phyloP scores from a whole-genome alignment of 257 asterid species.

The Jasminum sambac region DNA sequence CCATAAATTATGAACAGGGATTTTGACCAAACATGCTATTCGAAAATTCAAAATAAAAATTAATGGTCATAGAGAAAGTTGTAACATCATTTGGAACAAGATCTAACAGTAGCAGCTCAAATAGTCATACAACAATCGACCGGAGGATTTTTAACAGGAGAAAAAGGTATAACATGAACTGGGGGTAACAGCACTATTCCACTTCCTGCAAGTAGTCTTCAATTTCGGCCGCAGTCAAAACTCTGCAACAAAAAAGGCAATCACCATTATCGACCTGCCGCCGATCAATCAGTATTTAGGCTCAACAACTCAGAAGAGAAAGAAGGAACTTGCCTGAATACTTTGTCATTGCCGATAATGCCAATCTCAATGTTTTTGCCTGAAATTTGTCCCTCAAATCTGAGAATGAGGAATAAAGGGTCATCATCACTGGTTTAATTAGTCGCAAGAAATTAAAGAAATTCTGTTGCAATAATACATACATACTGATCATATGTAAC shows the following conservation, averaged over 20 bases:
- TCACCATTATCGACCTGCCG: slow-evolving; percentile 8
- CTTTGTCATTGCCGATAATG: slow-evolving; percentile 80
- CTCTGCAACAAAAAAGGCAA: slow-evolving; percentile 49
- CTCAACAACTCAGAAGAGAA: slow-evolving; percentile 1
- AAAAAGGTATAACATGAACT: neutral
- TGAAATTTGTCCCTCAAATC: slow-evolving; percentile 97
- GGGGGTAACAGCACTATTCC: slow-evolving; percentile 41
- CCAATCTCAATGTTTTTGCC: slow-evolving; percentile 97
- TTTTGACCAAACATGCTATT: neutral
- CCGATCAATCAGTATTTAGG: neutral
- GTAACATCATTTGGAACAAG: neutral
- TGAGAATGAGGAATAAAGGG: slow-evolving; percentile 23
- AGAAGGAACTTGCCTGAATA: slow-evolving; percentile 52
- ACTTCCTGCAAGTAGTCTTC: slow-evolving; percentile 96
- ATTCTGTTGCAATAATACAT: too few relatives aligned
- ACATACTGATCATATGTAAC: too few relatives aligned
- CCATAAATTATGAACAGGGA: neutral
- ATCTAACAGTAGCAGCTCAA: neutral
- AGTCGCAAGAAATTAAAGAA: neutral
- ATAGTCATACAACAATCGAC: neutral
- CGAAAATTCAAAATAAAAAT: neutral
- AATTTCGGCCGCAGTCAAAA: slow-evolving; percentile 83
- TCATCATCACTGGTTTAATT: neutral
- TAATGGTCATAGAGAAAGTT: neutral
- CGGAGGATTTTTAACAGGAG: neutral